Base-by-base conservation (phyloP, 257 asterid species). In the Rauvolfia tetraphylla region DNA sequence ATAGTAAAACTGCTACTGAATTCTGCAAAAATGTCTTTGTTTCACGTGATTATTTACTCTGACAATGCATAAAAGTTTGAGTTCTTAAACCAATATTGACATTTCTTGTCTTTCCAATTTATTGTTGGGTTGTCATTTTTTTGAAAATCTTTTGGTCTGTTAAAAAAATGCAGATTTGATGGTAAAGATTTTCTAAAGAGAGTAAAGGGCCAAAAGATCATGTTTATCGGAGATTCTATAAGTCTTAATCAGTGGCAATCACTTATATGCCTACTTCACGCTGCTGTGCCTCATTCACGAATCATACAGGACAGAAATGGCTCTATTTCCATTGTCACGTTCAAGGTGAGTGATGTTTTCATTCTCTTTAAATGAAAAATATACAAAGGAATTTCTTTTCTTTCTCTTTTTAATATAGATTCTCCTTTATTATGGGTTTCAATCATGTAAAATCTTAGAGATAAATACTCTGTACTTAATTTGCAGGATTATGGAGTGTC, bases 221-320 rank as follows among this genome's bases (percentile, higher is more conserved):
- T 90, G 92, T 90, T 86, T 27, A 44, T 90, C 25, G 96, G 96
- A 61, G 96, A 90, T 70, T 90, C 96, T 7, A 82, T 90, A 62
- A 90, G 93, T 80, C 75, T 63, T 0, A 86, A 90, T 77, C 89
- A 87, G 0, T 86, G 84, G 86, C 79, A 78, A 58, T 90, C 96
- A 54, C 79, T 89, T 15, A n/a, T 86, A 12, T 90, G 96, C 74
- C 80, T 90, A 53, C 86, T 90, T 3, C 80, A 75, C 57, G 66
- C 63, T 63, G 86, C 85, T 0, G 85, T 44, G 0, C 83, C 78
- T 0, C 75, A 72, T 18, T 42, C 83, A 23, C 75, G 83, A 23
- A 74, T 83, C 83, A 68, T 53, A 15, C 63, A 25, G 4, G 54
- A 41, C 13, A 53, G 51, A 14, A 71, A 65, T 8, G 59, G 72